Conservation (phyloP, 2,329 filamentous ascomycete genomes). For the Eurotiales sp. region DNA sequence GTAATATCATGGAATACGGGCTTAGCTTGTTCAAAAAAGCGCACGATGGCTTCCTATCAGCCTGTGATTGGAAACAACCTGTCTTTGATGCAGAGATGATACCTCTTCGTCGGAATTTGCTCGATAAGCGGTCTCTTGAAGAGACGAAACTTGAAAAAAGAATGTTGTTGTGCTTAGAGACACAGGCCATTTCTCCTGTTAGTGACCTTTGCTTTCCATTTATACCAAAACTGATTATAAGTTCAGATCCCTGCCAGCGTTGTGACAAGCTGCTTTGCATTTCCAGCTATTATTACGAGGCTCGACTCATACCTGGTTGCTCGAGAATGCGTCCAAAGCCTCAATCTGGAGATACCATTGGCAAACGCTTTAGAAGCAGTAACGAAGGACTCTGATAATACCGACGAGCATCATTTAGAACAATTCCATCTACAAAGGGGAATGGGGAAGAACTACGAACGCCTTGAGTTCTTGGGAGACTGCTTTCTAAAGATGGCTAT, state of each 20-base stretch:
- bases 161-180: conserved; percentile 72
- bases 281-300: conserved; percentile 81
- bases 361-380: conserved; percentile 78
- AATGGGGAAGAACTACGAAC: conserved; percentile 93
- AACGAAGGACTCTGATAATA: conserved; percentile 88
- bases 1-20: conserved; percentile 78
- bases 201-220: conserved; percentile 37
- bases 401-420: conserved; percentile 65
- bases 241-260: conserved; percentile 63
- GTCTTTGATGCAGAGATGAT: conserved; percentile 74
- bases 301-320: conserved; percentile 79
- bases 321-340: conserved; percentile 64
- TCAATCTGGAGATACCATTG: conserved; percentile 63
- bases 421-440: conserved; percentile 73
- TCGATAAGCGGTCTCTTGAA: conserved; percentile 63
- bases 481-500: conserved; percentile 95
- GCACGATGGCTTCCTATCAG: conserved; percentile 42
- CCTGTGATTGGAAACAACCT: conserved; percentile 67
- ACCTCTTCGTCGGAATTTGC: conserved; percentile 73
- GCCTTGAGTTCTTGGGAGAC: conserved; percentile 89
- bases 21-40: conserved; percentile 68
- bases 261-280: conserved; percentile 69
- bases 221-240: not conserved
- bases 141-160: conserved; percentile 43
- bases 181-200: conserved; percentile 71